Evolutionary conservation across 2,329 filamentous ascomycete species (phyloP), one percentile per base, ranked within the genome.

Genomic region (Drechslerella coelobrocha): DNA sequence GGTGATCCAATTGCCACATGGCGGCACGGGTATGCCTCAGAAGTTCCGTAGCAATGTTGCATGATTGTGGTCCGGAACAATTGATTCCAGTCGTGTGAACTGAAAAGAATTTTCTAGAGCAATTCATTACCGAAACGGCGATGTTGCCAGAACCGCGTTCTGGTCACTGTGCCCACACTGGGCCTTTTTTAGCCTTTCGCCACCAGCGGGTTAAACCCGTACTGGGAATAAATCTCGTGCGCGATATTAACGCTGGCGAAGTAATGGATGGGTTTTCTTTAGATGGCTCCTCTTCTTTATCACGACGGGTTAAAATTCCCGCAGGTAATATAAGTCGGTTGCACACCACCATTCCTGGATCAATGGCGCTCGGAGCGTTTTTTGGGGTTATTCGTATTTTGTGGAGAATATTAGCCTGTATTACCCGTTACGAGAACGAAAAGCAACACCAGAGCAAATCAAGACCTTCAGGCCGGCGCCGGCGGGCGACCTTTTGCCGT

Each of bases 391-490:
- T 23, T 62, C 65, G 65, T 69, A 69, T 69, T 69, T 59, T 62
- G 65, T 69, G 65, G 65, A 69, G 57, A 62, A 69, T 69, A 69
- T 69, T 69, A 69, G 65, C 65, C 65, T 69, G 52, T 69, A 69
- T 62, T 56, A 43, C 24, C 43, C 51, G 48, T 69, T 69, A 69
- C 56, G 57, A 69, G 57, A 54, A 37, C n/a, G 45, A 29, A 41
- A 17, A 24, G 39, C 31, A 60, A 19, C 10, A 60, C 34, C 19
- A 27, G 45, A 24, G 7, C 41, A 4, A 48, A 48, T 23, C 43
- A 19, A 26, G 17, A 23, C 23, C n/a, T n/a, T n/a, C n/a, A n/a
- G n/a, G n/a, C n/a, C n/a, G n/a, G n/a, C n/a, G n/a, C n/a, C n/a
- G n/a, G n/a, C n/a, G n/a, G n/a, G n/a, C n/a, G n/a, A 8, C 23